Percentiles rank a stretch among this genome's conserved stretches.
These are phyloP conservation scores for Boletus semigastroideus DNA, from an alignment of 1,284 basidiomycete genomes.

Conservation along the genomic window DNA sequence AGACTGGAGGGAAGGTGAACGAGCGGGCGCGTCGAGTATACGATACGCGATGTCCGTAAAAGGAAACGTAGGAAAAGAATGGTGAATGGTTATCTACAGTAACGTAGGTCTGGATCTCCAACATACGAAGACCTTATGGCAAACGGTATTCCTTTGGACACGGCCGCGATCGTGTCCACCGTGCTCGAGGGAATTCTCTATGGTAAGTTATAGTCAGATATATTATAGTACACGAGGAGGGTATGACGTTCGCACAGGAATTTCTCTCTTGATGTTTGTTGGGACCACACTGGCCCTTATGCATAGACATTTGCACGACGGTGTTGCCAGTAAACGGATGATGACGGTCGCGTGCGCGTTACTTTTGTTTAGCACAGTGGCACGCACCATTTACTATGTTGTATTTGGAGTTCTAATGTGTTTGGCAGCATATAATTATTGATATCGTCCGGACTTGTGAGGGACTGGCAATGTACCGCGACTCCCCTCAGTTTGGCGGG, in stretches of 20 bases:
- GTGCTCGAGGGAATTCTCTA: conserved; percentile 5
- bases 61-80: no score
- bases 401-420: not conserved
- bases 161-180: not conserved
- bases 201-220: not conserved
- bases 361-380: conserved; percentile 6
- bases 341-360: not conserved
- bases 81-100: no score
- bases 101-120: no score
- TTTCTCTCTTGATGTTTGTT: conserved; percentile 12
- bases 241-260: not conserved
- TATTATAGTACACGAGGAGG: not conserved
- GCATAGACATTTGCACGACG: not conserved
- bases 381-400: not conserved
- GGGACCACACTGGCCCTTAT: not conserved
- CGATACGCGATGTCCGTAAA: no score
- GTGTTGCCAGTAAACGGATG: not conserved
- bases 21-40: no score
- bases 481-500: conserved; percentile 3
- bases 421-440: conserved; percentile 20
- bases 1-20: no score
- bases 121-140: no score
- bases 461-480: conserved; percentile 5
- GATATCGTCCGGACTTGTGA: conserved; percentile 13
- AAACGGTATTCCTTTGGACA: not conserved